These are phyloP conservation scores for Thalassiosira hispida DNA, from an alignment of 352 stramenopile genomes.

Conservation along the genomic window DNA sequence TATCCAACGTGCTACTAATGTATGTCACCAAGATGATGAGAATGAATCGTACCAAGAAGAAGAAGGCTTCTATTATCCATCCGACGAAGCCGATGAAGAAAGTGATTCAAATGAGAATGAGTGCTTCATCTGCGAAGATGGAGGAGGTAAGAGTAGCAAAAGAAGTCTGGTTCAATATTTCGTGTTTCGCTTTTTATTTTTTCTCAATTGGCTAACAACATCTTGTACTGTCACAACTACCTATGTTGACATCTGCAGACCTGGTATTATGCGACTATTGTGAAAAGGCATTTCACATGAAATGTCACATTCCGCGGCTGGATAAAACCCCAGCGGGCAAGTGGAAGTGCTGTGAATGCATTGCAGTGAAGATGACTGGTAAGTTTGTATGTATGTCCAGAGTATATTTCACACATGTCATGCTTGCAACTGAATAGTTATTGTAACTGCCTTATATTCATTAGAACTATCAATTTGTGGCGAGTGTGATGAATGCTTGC, in stretches of 20 bases:
- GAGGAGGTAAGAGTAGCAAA: not conserved
- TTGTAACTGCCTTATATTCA: not conserved
- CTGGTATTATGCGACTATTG: not conserved
- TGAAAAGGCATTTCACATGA: not conserved
- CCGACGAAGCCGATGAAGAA: not conserved
- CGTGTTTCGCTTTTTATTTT: not conserved
- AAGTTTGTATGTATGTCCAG: not conserved
- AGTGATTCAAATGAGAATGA: constrained; percentile 2
- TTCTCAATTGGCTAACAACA: not conserved
- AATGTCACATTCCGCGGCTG: not conserved
- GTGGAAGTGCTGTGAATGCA: constrained; percentile 1
- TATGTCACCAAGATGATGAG: too few species aligned
- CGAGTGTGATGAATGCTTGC: not conserved
- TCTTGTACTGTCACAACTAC: too few species aligned
- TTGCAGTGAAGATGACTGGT: not conserved
- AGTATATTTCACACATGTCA: not conserved
- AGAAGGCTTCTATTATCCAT: not conserved
- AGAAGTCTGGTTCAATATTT: not conserved
- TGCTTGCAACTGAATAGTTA: not conserved
- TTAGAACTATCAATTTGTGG: not conserved
- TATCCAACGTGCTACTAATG: too few species aligned
- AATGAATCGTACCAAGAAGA: not conserved
- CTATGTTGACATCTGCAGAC: not conserved
- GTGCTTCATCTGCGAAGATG: not conserved
- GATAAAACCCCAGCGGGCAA: not conserved